These are phyloP conservation scores for Lanmaoa rubissima DNA, from an alignment of 768 basidiomycete genomes.

Conservation along the genomic window DNA sequence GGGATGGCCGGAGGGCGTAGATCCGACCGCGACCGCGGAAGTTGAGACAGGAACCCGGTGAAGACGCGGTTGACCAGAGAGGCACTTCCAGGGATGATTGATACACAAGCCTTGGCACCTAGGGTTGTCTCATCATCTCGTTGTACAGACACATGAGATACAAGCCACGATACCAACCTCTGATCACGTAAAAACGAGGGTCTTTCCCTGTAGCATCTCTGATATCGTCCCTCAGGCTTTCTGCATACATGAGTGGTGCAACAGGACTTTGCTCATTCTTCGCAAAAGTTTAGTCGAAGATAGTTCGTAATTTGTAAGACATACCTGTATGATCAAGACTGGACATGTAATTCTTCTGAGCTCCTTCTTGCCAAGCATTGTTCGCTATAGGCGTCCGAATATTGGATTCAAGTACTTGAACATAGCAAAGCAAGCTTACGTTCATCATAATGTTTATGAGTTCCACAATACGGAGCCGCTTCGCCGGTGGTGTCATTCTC, in stretches of 20 bases:
- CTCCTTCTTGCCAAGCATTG: constrained; percentile 46
- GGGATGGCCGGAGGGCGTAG: constrained; percentile 37
- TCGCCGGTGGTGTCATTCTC: constrained; percentile 49
- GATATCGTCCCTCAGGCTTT: constrained; percentile 49
- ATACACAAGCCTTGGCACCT: constrained; percentile 58
- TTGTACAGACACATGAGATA: not conserved
- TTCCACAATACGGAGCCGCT: constrained; percentile 51
- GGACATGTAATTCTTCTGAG: constrained; percentile 58
- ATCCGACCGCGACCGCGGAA: constrained; percentile 50
- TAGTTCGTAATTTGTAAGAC: constrained; percentile 7
- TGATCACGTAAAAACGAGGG: constrained; percentile 55
- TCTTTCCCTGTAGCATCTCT: constrained; percentile 45
- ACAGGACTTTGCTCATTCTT: constrained; percentile 62
- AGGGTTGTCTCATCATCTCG: not conserved
- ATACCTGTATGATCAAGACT: constrained; percentile 67
- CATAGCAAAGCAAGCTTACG: constrained; percentile 37
- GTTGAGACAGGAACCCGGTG: constrained; percentile 56
- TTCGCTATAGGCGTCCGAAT: constrained; percentile 42
- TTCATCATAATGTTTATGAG: constrained; percentile 57
- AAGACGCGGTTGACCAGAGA: constrained; percentile 66
- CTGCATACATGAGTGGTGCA: constrained; percentile 55
- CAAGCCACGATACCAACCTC: constrained; percentile 41
- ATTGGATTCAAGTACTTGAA: not conserved
- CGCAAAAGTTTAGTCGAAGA: constrained; percentile 1
- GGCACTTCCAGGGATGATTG: constrained; percentile 52